phyloP scores from a whole-genome alignment of 2,329 filamentous ascomycete genomes.

The Talaromyces sp. region DNA sequence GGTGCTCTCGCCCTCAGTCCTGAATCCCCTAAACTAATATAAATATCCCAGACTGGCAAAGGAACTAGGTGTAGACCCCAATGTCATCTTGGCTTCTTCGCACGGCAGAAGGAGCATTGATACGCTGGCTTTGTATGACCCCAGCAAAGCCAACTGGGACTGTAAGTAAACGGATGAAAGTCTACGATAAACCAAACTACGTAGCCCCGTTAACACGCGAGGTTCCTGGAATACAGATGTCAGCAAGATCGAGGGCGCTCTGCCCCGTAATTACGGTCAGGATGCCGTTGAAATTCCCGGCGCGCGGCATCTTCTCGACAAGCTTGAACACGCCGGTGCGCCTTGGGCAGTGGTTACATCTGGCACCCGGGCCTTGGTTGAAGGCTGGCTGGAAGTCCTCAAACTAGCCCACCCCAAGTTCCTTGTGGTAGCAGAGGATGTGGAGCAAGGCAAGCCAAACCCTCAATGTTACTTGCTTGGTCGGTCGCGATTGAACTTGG shows the following conservation, averaged over 20 bases:
- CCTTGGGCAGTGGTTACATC: conserved; percentile 84
- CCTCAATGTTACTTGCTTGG: conserved; percentile 69
- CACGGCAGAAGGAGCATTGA: conserved; percentile 91
- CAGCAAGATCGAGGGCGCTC: conserved; percentile 66
- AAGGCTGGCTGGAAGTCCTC: conserved; percentile 66
- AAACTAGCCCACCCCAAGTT: conserved; percentile 60
- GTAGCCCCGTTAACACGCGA: not conserved
- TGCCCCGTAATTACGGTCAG: conserved; percentile 70
- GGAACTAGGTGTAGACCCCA: conserved; percentile 79
- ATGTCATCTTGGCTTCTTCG: conserved; percentile 79
- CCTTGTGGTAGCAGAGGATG: conserved; percentile 71
- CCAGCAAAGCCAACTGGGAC: conserved; percentile 85
- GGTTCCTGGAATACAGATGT: conserved; percentile 55
- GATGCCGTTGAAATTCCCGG: conserved; percentile 85
- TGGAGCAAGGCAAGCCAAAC: conserved; percentile 70
- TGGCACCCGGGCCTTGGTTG: conserved; percentile 60
- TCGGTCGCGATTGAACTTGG: conserved; percentile 52
- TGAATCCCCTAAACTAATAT: not conserved
- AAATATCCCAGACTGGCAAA: conserved; percentile 47
- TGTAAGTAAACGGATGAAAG: conserved; percentile 54
- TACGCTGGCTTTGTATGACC: conserved; percentile 69
- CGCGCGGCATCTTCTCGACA: conserved; percentile 63
- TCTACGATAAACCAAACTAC: not conserved
- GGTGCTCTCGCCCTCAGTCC: not conserved
- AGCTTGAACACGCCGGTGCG: conserved; percentile 56